Evolutionary conservation across 2,329 filamentous ascomycete genomes (phyloP), one percentile per base, ranked within the genome.

Genomic region (Aspergillus clavatus): DNA sequence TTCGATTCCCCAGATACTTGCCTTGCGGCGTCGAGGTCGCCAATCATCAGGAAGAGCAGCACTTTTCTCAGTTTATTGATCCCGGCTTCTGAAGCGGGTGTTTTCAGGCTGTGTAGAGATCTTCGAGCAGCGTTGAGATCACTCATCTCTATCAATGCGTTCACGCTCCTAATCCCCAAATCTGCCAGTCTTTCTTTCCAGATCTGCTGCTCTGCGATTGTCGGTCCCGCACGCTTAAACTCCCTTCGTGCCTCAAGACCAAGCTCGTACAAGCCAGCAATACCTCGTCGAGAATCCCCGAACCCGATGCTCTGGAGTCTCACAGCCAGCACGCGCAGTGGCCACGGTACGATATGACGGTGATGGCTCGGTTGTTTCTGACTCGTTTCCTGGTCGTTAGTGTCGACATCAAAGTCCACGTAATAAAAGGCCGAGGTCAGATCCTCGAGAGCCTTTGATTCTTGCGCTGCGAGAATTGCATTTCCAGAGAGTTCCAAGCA

Each of bases 211-310:
- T 80, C 79, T 1, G 81, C 74, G 40, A 77, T 73, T 7, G 78
- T 75, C 29, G 66, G 62, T 10, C 63, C 69, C 0, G 80, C 75
- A 24, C 70, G 73, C 14, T 72, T 68, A 4, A 87, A 72, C 45
- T 78, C 76, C 2, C 73, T 71, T 14, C 89, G 76, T 2, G 87
- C 88, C 65, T 95, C 89, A 7, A 86, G 71, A 0, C 84, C 89
- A 2, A 97, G 77, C 51, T 95, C 89, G 62, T 95, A 95, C 63
- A 95, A 88, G 36, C 86, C 87, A 76, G 93, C 91, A 46, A 98
- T 84, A 3, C 87, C 86, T 50, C 90, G 79, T 4, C 91, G 78
- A 40, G 84, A 81, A 67, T 98, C 93, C 3, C 84, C 84, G 52
- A 93, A 94, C 1, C 88, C 89, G 37, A 95, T 79, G 0, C 87